Base-by-base conservation (phyloP, 169 alveolate genomes). In the Cryptosporidium xiaoi region DNA sequence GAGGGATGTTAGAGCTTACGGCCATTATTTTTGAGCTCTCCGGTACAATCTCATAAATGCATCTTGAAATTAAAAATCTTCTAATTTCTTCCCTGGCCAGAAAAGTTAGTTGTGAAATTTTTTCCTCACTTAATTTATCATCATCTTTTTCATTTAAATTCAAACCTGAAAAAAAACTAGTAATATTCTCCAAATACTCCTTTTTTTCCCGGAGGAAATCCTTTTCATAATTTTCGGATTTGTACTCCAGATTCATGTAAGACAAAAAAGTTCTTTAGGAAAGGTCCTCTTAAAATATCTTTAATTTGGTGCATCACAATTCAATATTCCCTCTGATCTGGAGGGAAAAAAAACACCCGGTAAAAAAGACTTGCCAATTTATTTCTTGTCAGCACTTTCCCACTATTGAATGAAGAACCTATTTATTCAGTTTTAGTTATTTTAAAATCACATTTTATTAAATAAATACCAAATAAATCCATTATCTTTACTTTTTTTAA, bases 291-390 rank as follows among this genome's bases (percentile, higher is more conserved):
- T 34, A 50, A 24, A 29, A 31, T 27, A 7, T 13, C n/a, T 24
- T 20, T 65, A 50, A 12, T 69, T 69, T 55, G 66, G 51, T 13
- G 34, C 65, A 69, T 69, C 40, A 29, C 40, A 33, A 51, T 20
- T 60, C 29, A 50, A 51, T 51, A 31, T 53, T 51, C 67, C 50
- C 67, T 51, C 40, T 29, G 56, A 36, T 51, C 51, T 69, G 33
- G 83, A 50, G 40, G 83, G 68, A 29, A 69, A 69, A 69, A 24
- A 69, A 68, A 69, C 27, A 3, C 83, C 83, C 83, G 83, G 83
- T 53, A 53, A 33, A 5, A 33, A 13, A 67, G 8, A 18, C 27
- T 24, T 0, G 6, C 64, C 20, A 67, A 46, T 29, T 24, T n/a
- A 15, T 34, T 65, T 65, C 15, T 16, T 65, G 2, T 20, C 50